A percentile compares a stretch with the other conserved stretches of the same genome.
phyloP scores from a whole-genome alignment of 768 basidiomycete genomes.

The Agaricus subrufescens region DNA sequence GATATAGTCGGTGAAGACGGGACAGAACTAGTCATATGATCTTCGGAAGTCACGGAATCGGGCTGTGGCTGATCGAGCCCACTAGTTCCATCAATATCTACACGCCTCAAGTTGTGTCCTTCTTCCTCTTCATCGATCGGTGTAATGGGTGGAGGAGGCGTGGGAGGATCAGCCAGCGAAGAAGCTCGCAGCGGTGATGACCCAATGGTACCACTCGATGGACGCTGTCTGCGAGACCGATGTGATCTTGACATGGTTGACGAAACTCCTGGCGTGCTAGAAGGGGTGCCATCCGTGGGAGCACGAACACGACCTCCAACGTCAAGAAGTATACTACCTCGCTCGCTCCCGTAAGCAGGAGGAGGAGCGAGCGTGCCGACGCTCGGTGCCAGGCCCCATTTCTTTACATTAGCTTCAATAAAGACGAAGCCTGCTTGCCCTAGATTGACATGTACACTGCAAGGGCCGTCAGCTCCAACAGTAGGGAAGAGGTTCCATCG shows the following conservation, averaged over 20 bases:
- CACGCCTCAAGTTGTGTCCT: conserved; percentile 20
- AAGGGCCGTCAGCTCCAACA: conserved; percentile 93
- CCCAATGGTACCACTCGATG: conserved; percentile 35
- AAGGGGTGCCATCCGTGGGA: conserved; percentile 32
- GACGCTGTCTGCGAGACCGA: conserved; percentile 58
- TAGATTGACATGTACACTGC: conserved; percentile 94
- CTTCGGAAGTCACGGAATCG: conserved; percentile 9
- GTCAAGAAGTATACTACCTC: conserved; percentile 92
- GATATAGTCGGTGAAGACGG: conserved; percentile 39
- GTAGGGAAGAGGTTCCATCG: conserved; percentile 95
- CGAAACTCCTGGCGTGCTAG: conserved; percentile 39
- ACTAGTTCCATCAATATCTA: conserved; percentile 13
- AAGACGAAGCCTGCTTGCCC: conserved; percentile 99
- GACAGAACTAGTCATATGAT: conserved; percentile 6
- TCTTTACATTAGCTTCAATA: conserved; percentile 99
- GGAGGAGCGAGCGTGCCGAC: conserved; percentile 96
- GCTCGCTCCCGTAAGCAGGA: conserved; percentile 95
- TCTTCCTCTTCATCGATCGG: conserved; percentile 64
- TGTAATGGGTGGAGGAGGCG: conserved; percentile 68
- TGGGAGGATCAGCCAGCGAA: conserved; percentile 36
- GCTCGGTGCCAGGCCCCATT: conserved; percentile 98
- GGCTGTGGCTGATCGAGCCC: conserved; percentile 8
- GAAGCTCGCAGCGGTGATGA: conserved; percentile 67
- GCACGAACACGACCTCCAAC: conserved; percentile 62
- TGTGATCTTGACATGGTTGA: conserved; percentile 47